Evolutionary conservation across 345 rosid genomes (phyloP).

Genomic region (Brassica nigra): DNA sequence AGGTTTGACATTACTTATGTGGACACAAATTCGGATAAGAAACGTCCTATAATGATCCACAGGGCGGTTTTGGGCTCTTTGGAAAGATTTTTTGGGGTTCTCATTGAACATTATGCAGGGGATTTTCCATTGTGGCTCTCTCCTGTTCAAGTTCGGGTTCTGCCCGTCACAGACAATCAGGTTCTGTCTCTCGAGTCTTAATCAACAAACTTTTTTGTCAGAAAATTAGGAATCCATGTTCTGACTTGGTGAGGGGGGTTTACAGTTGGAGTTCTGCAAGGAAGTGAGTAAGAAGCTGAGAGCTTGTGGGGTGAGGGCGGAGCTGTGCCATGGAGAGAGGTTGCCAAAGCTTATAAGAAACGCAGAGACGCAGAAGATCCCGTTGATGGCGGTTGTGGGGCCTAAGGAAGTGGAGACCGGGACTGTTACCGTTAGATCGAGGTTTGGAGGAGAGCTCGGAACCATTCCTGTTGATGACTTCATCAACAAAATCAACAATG

Average conservation of each 20-base stretch:
- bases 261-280: slow-evolving; percentile 70
- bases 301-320: slow-evolving; percentile 66
- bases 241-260: slow-evolving; percentile 6
- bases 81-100: slow-evolving; percentile 92
- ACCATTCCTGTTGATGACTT: slow-evolving; percentile 68
- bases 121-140: slow-evolving; percentile 95
- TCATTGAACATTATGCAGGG: slow-evolving; percentile 95
- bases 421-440: slow-evolving; percentile 75
- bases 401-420: slow-evolving; percentile 80
- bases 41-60: slow-evolving; percentile 94
- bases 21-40: slow-evolving; percentile 75
- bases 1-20: slow-evolving; percentile 84
- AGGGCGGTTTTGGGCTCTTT: slow-evolving; percentile 94
- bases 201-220: background rate
- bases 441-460: slow-evolving; percentile 87
- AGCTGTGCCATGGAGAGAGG: slow-evolving; percentile 87
- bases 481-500: slow-evolving; percentile 54
- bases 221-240: background rate
- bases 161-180: slow-evolving; percentile 93
- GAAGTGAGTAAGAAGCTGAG: slow-evolving; percentile 59
- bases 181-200: slow-evolving; percentile 39
- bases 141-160: slow-evolving; percentile 82
- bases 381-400: slow-evolving; percentile 90
- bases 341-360: slow-evolving; percentile 89
- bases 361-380: slow-evolving; percentile 89